These are phyloP conservation scores for Boletus huronensis DNA, from an alignment of 768 basidiomycete species.

Conservation along the genomic window DNA sequence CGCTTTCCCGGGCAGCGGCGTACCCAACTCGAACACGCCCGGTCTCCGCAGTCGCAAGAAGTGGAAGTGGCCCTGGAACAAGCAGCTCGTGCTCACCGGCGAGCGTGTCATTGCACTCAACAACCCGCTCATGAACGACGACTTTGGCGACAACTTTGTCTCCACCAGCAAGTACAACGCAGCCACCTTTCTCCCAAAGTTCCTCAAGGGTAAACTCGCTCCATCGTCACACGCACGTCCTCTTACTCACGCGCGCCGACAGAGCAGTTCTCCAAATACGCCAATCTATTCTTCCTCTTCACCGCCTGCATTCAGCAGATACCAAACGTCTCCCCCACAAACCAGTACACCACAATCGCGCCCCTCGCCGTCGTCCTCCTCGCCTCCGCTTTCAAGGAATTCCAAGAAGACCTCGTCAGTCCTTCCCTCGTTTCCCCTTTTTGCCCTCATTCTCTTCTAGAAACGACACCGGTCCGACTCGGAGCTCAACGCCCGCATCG, in stretches of 20 bases:
- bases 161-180: conserved; percentile 95
- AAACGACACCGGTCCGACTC: conserved; percentile 97
- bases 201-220: conserved; percentile 70
- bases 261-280: conserved; percentile 99
- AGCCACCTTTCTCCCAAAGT: conserved; percentile 86
- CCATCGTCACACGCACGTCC: not conserved
- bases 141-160: conserved; percentile 78
- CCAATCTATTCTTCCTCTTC: conserved; percentile 98
- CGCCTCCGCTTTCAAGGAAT: conserved; percentile 93
- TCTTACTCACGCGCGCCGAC: conserved; percentile 11
- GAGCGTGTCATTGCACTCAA: conserved; percentile 84
- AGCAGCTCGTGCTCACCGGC: conserved; percentile 57
- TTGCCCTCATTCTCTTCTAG: conserved; percentile 35
- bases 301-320: conserved; percentile 97
- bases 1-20: conserved; percentile 42
- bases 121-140: conserved; percentile 60
- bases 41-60: conserved; percentile 22
- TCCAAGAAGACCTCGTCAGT: conserved; percentile 80
- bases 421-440: not conserved
- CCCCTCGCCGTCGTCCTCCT: conserved; percentile 86
- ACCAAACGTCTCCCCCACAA: conserved; percentile 95
- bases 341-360: conserved; percentile 89
- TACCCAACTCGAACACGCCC: not conserved
- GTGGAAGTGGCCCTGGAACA: conserved; percentile 87
- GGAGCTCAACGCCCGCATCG: conserved; percentile 80